Percentiles rank a stretch among this genome's conserved stretches.
These are phyloP conservation scores for Chaetomium fimeti DNA, from an alignment of 495 filamentous ascomycete genomes.

Conservation along the genomic window DNA sequence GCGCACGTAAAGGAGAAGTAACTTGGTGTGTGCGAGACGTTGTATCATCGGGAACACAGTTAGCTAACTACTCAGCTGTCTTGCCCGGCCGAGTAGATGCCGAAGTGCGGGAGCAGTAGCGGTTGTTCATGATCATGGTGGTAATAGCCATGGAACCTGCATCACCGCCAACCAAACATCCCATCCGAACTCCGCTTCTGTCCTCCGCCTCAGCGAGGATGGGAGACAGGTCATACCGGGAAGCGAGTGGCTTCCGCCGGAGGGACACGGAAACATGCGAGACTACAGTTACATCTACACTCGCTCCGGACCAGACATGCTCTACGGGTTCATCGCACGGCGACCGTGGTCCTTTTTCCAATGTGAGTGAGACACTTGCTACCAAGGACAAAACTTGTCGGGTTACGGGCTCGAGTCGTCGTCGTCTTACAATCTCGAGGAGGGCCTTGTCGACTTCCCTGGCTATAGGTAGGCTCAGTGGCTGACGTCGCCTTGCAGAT, in stretches of 20 bases:
- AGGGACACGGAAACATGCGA: neutral
- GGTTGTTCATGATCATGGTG: neutral
- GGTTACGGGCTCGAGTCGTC: neutral
- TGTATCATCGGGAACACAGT: neutral
- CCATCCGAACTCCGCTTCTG: too few relatives aligned
- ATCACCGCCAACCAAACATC: neutral
- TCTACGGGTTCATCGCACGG: neutral
- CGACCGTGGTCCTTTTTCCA: neutral
- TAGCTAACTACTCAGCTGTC: too few relatives aligned
- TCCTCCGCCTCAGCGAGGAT: neutral
- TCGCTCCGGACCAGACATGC: neutral
- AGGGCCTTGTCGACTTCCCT: too few relatives aligned
- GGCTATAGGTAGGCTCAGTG: neutral
- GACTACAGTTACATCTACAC: neutral
- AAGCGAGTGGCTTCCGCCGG: neutral
- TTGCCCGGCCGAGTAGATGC: neutral
- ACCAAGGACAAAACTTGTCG: neutral
- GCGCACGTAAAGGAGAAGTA: slow-evolving; percentile 1
- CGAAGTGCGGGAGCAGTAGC: neutral
- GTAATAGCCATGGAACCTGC: neutral
- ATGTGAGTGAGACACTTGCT: neutral
- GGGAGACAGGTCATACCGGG: neutral
- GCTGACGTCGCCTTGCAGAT: neutral
- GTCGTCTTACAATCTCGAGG: neutral
- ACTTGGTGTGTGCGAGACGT: neutral